phyloP scores from a whole-genome alignment of 1,139 yeast genomes.

The Lodderomyces parapsilosis region DNA sequence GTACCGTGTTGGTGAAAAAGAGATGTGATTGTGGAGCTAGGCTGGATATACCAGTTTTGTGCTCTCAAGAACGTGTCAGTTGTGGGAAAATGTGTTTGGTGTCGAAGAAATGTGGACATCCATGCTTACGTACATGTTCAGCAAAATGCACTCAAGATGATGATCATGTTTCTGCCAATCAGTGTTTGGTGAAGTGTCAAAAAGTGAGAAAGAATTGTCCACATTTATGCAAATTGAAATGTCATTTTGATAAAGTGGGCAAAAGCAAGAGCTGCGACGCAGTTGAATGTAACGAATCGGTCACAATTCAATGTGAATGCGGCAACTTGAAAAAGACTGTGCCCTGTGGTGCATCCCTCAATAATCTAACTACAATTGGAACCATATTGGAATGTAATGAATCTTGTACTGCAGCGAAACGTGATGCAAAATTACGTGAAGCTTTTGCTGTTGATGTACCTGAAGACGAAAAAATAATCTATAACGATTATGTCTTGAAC shows the following conservation, averaged over 20 bases:
- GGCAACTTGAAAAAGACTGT: conserved; percentile 49
- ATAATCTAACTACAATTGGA: conserved; percentile 28
- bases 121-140: conserved; percentile 62
- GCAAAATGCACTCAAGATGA: conserved; percentile 32
- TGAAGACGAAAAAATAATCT: conserved; percentile 22
- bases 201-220: conserved; percentile 53
- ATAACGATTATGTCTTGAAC: conserved; percentile 42
- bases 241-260: conserved; percentile 57
- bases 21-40: conserved; percentile 71
- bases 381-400: conserved; percentile 59
- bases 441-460: conserved; percentile 52
- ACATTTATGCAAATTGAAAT: conserved; percentile 58
- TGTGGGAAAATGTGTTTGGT: conserved; percentile 71
- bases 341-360: conserved; percentile 53
- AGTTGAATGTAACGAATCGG: conserved; percentile 45
- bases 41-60: conserved; percentile 55
- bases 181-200: conserved; percentile 60
- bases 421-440: conserved; percentile 61
- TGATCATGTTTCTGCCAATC: conserved; percentile 30
- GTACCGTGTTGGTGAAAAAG: conserved; percentile 66
- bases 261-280: conserved; percentile 39
- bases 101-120: conserved; percentile 65
- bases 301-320: conserved; percentile 60
- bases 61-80: conserved; percentile 67
- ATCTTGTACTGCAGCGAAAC: conserved; percentile 58